These are phyloP conservation scores for Tylopilus subfusipes DNA, from an alignment of 768 basidiomycete genomes.

Conservation along the genomic window DNA sequence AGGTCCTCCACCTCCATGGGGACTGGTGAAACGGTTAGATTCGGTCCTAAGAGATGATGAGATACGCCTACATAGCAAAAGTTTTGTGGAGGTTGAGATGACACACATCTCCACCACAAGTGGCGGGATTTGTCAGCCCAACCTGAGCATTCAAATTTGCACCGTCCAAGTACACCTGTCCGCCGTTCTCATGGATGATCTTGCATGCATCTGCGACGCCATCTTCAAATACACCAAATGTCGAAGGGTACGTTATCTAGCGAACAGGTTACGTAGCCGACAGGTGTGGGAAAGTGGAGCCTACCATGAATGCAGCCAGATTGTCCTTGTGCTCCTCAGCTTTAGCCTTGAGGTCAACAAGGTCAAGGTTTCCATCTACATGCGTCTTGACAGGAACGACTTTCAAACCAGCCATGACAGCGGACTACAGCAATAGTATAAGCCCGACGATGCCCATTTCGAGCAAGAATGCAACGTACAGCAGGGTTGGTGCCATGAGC, in stretches of 20 bases:
- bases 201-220: slow-evolving; percentile 87
- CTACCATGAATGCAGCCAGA: slow-evolving; percentile 93
- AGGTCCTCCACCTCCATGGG: slow-evolving; percentile 96
- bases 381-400: slow-evolving; percentile 94
- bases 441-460: slow-evolving; percentile 5
- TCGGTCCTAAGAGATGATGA: not conserved
- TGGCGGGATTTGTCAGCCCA: slow-evolving; percentile 87
- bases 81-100: slow-evolving; percentile 99
- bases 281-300: slow-evolving; percentile 18
- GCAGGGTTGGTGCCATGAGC: slow-evolving; percentile 99
- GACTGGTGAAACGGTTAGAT: slow-evolving; percentile 42
- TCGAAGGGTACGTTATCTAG: slow-evolving; percentile 94
- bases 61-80: slow-evolving; percentile 74
- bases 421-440: slow-evolving; percentile 56
- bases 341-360: slow-evolving; percentile 80
- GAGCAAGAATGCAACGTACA: slow-evolving; percentile 42
- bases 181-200: slow-evolving; percentile 92
- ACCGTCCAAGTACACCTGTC: slow-evolving; percentile 95
- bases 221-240: slow-evolving; percentile 96
- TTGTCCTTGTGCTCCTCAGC: slow-evolving; percentile 89
- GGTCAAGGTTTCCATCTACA: slow-evolving; percentile 82
- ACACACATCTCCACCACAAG: slow-evolving; percentile 97
- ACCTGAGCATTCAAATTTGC: slow-evolving; percentile 95
- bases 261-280: slow-evolving; percentile 4
- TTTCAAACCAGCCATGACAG: slow-evolving; percentile 95